Percentiles rank a stretch among this genome's conserved stretches.
Conservation (phyloP, 139 green algal species). For the Micractinium sp. region DNA sequence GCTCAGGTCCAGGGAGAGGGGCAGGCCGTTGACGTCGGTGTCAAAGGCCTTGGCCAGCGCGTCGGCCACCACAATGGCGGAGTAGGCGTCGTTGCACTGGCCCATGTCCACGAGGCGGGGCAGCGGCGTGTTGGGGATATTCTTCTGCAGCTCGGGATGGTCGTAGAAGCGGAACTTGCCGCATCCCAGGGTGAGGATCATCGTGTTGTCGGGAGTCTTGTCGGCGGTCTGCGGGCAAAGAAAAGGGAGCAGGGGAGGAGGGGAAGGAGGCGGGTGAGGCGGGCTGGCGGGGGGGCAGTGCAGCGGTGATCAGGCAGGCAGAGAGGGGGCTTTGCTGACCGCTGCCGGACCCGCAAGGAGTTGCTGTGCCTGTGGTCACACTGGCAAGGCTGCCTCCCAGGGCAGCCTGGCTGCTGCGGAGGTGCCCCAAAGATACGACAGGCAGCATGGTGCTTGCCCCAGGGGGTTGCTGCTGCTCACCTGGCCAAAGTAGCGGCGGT, state of each 20-base stretch:
- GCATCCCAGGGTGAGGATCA: constrained; percentile 76
- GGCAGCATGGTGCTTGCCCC: too few species aligned
- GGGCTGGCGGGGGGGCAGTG: too few species aligned
- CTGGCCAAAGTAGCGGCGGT: constrained; percentile 37
- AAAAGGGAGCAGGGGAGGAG: too few species aligned
- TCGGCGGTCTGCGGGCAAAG: constrained; percentile 6
- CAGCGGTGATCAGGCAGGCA: too few species aligned
- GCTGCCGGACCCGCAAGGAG: too few species aligned
- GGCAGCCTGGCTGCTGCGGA: too few species aligned
- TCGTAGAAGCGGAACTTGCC: constrained; percentile 80
- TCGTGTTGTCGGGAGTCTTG: constrained; percentile 46
- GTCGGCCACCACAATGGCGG: constrained; percentile 69
- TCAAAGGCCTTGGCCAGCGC: constrained; percentile 73
- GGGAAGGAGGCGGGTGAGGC: too few species aligned
- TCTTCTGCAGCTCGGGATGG: constrained; percentile 38
- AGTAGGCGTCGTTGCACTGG: constrained; percentile 69
- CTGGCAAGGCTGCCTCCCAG: too few species aligned
- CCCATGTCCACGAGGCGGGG: constrained; percentile 85
- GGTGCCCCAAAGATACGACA: too few species aligned
- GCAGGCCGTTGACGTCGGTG: constrained; percentile 78
- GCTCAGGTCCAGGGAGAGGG: constrained; percentile 72
- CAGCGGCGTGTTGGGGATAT: constrained; percentile 39
- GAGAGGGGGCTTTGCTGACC: too few species aligned
- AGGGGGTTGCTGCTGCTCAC: too few species aligned
- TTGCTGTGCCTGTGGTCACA: too few species aligned